Percentiles rank a stretch among this genome's conserved stretches.
phyloP scores from a whole-genome alignment of 805 yeast genomes.

The Wickerhamomyces kurtzmanii region DNA sequence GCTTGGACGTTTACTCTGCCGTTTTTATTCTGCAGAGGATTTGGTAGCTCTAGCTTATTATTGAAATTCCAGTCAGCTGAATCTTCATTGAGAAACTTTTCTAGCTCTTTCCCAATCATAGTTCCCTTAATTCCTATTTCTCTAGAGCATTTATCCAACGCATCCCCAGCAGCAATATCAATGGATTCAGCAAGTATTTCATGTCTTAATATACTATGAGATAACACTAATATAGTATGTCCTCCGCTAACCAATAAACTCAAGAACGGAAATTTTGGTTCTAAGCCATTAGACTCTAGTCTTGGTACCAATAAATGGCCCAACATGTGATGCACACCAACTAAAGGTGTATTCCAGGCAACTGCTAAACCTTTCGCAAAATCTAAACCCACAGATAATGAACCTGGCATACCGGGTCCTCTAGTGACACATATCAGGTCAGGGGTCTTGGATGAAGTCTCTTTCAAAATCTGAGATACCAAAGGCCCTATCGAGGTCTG shows the following conservation, averaged over 20 bases:
- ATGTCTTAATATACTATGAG: slow-evolving; percentile 53
- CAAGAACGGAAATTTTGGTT: slow-evolving; percentile 56
- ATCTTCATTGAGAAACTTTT: slow-evolving; percentile 33
- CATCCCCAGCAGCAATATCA: slow-evolving; percentile 91
- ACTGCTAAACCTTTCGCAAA: slow-evolving; percentile 76
- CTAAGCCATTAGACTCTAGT: slow-evolving; percentile 28
- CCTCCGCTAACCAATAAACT: slow-evolving; percentile 88
- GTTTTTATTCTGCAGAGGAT: slow-evolving; percentile 42
- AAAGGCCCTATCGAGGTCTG: slow-evolving; percentile 44
- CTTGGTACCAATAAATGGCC: slow-evolving; percentile 77
- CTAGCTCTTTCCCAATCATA: slow-evolving; percentile 83
- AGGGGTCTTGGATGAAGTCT: slow-evolving; percentile 24
- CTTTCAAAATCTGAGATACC: slow-evolving; percentile 31
- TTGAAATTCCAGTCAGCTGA: slow-evolving; percentile 19
- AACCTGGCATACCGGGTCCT: slow-evolving; percentile 96
- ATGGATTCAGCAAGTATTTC: slow-evolving; percentile 63
- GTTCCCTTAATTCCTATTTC: slow-evolving; percentile 65
- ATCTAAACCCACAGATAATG: slow-evolving; percentile 73
- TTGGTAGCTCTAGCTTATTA: slow-evolving; percentile 24
- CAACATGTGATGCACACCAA: slow-evolving; percentile 95
- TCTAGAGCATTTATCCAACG: slow-evolving; percentile 87
- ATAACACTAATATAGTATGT: slow-evolving; percentile 79
- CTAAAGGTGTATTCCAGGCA: slow-evolving; percentile 67
- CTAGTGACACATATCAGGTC: slow-evolving; percentile 84
- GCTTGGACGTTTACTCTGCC: slow-evolving; percentile 33